phyloP scores from a whole-genome alignment of 768 basidiomycete species.

The Jaapia argillacea region DNA sequence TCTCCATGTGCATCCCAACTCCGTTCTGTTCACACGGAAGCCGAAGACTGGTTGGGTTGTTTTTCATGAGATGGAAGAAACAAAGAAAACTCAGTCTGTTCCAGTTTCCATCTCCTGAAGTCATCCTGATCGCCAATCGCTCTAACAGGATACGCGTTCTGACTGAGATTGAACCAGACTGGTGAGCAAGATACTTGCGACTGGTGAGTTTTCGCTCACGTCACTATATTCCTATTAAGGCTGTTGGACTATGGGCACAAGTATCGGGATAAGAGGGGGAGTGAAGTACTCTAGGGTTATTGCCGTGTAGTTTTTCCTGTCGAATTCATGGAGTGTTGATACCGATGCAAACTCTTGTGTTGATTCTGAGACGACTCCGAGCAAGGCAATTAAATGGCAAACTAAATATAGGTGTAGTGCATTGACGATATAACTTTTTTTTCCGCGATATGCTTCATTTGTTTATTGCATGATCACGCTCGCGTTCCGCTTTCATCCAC shows the following conservation, averaged over 20 bases:
- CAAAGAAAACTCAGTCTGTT: slow-evolving; percentile 83
- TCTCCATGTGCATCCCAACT: slow-evolving; percentile 87
- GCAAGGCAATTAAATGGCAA: too few relatives aligned
- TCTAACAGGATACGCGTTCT: slow-evolving; percentile 71
- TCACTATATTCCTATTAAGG: slow-evolving; percentile 18
- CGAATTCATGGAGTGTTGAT: too few relatives aligned
- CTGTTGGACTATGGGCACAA: slow-evolving; percentile 41
- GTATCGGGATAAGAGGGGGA: slow-evolving; percentile 29
- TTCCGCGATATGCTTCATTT: too few relatives aligned
- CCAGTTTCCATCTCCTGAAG: not conserved
- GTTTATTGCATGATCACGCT: too few relatives aligned
- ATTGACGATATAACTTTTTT: too few relatives aligned
- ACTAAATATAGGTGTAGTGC: too few relatives aligned
- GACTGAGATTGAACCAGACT: slow-evolving; percentile 93
- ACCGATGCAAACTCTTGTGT: too few relatives aligned
- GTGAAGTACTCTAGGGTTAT: too few relatives aligned
- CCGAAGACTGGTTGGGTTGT: slow-evolving; percentile 90
- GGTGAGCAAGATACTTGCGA: slow-evolving; percentile 32
- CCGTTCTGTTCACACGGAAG: slow-evolving; percentile 88
- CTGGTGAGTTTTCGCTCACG: not conserved
- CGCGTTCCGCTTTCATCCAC: too few relatives aligned
- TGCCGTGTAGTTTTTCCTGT: too few relatives aligned
- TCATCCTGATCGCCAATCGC: slow-evolving; percentile 6
- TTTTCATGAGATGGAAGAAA: slow-evolving; percentile 94
- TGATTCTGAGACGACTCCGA: too few relatives aligned